These are phyloP conservation scores for Spencermartinsiella europaea DNA, from an alignment of 805 yeast species.

Conservation along the genomic window DNA sequence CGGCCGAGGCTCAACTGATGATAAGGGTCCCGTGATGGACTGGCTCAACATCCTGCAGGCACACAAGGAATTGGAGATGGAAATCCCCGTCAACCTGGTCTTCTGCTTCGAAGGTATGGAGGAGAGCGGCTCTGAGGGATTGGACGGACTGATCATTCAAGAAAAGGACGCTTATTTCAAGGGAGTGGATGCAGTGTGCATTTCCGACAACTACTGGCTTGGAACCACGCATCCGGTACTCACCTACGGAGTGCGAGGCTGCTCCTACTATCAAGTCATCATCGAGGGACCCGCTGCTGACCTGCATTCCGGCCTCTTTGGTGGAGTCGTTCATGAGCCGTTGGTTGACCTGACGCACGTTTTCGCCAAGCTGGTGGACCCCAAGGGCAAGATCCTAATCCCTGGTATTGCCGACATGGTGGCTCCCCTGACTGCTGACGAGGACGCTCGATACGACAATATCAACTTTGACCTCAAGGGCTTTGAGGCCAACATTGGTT, in stretches of 20 bases:
- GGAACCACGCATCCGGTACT: conserved; percentile 96
- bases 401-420: conserved; percentile 93
- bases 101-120: conserved; percentile 99
- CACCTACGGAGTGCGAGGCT: conserved; percentile 96
- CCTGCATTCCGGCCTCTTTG: conserved; percentile 94
- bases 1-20: conserved; percentile 97
- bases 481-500: conserved; percentile 83
- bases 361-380: conserved; percentile 70
- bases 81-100: conserved; percentile 87
- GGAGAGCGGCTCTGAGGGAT: conserved; percentile 91
- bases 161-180: conserved; percentile 81
- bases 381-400: conserved; percentile 75
- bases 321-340: conserved; percentile 97
- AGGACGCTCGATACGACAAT: conserved; percentile 69
- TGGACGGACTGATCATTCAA: conserved; percentile 71
- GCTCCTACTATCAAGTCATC: conserved; percentile 81
- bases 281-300: conserved; percentile 94
- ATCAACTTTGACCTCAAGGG: conserved; percentile 84
- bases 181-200: conserved; percentile 89
- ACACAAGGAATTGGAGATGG: conserved; percentile 75
- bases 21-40: conserved; percentile 96
- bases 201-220: conserved; percentile 96
- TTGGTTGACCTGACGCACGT: conserved; percentile 85
- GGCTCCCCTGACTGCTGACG: conserved; percentile 83
- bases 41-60: conserved; percentile 95